Conservation (phyloP, 495 filamentous ascomycete species). For the Parathielavia appendiculata region DNA sequence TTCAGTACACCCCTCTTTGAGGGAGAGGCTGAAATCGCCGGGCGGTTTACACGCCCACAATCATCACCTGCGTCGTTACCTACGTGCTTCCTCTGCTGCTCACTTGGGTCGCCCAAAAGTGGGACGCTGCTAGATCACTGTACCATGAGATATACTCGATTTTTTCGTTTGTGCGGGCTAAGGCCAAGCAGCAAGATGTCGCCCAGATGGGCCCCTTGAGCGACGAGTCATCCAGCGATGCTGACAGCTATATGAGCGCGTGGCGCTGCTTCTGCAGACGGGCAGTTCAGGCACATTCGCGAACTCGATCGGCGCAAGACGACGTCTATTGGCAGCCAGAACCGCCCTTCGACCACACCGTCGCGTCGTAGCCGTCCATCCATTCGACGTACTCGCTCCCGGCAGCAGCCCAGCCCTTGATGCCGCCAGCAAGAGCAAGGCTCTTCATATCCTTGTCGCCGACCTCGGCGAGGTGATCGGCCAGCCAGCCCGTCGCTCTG, state of each 20-base stretch:
- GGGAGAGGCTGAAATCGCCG: neutral
- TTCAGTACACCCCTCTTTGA: slow-evolving; percentile 12
- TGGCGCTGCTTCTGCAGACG: too few species aligned
- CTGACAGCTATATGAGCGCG: too few species aligned
- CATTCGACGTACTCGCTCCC: slow-evolving; percentile 51
- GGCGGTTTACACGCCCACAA: slow-evolving; percentile 13
- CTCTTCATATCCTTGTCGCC: slow-evolving; percentile 48
- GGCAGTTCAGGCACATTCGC: too few species aligned
- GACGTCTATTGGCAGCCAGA: too few species aligned
- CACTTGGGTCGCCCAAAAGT: slow-evolving; percentile 9
- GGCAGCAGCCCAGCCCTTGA: slow-evolving; percentile 58
- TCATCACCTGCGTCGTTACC: slow-evolving; percentile 12
- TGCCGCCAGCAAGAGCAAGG: slow-evolving; percentile 53
- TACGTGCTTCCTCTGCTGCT: slow-evolving; percentile 9
- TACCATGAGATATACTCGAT: neutral
- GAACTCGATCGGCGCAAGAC: too few species aligned
- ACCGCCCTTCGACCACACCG: slow-evolving; percentile 38
- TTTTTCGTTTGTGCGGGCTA: neutral
- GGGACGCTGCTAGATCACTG: neutral
- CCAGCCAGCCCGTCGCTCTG: slow-evolving; percentile 61
- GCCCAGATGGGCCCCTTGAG: too few species aligned
- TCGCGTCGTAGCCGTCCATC: slow-evolving; percentile 56
- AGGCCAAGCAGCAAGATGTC: neutral
- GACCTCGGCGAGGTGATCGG: slow-evolving; percentile 51
- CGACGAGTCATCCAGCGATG: too few species aligned